These are phyloP conservation scores for Acanthamoeba divionensis DNA, from an alignment of 208 protist genomes.

Conservation along the genomic window DNA sequence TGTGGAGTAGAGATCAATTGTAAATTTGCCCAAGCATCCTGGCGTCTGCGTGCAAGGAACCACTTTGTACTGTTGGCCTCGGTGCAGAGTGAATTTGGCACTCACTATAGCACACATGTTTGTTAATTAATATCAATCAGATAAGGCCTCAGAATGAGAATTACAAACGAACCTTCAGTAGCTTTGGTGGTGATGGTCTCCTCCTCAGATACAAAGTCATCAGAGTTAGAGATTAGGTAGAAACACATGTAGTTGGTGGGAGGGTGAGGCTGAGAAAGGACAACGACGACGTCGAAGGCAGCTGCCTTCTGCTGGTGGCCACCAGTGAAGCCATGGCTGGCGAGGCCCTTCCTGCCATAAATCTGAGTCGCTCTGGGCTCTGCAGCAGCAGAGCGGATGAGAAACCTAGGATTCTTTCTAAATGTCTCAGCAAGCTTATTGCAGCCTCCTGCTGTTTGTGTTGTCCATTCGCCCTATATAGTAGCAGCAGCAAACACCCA, in stretches of 20 bases:
- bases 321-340: not conserved
- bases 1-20: not conserved
- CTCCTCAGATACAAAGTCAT: not conserved
- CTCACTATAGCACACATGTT: not conserved
- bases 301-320: not conserved
- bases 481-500: not conserved
- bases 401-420: not conserved
- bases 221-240: not conserved
- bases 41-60: conserved; percentile 23
- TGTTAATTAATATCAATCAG: not conserved
- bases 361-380: not conserved
- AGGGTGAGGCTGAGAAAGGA: not conserved
- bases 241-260: conserved; percentile 19
- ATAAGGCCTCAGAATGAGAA: too few species aligned
- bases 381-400: not conserved
- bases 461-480: not conserved
- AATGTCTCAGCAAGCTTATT: not conserved
- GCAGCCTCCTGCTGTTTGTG: not conserved
- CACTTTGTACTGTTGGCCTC: not conserved
- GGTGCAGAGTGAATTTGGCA: not conserved
- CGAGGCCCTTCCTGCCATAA: too few species aligned
- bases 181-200: conserved; percentile 16
- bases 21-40: not conserved
- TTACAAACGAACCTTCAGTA: not conserved
- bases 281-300: not conserved